Evolutionary conservation across 1,139 yeast genomes (phyloP).

Genomic region (Saccharomycopsis hybrid): DNA sequence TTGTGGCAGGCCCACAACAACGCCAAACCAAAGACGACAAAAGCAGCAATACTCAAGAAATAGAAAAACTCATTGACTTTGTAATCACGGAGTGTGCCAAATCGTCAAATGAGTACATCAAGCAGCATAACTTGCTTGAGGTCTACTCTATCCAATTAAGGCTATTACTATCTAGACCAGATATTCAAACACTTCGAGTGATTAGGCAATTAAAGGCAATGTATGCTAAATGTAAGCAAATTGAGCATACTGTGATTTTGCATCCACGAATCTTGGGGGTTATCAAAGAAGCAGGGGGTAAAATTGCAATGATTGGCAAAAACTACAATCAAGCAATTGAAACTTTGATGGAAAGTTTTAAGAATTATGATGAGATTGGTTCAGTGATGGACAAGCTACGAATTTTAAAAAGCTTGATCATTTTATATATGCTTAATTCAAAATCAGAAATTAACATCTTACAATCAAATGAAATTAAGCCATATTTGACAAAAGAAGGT

Average conservation of each 20-base stretch:
- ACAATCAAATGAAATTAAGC: slow-evolving; percentile 38
- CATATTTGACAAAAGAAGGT: slow-evolving; percentile 27
- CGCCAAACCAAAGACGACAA: neutral
- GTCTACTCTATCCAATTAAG: slow-evolving; percentile 7
- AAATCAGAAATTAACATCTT: slow-evolving; percentile 65
- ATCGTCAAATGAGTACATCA: slow-evolving; percentile 7
- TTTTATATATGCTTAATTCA: slow-evolving; percentile 50
- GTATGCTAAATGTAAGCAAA: neutral
- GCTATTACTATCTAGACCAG: neutral
- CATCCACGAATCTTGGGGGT: slow-evolving; percentile 66
- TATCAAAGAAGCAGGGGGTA: slow-evolving; percentile 65
- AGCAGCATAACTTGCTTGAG: slow-evolving; percentile 13
- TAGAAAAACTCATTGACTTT: neutral
- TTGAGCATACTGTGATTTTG: slow-evolving; percentile 44
- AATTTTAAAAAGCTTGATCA: slow-evolving; percentile 50
- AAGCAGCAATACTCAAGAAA: neutral
- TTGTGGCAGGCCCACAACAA: too few species aligned
- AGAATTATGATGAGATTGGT: slow-evolving; percentile 72
- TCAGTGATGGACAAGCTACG: slow-evolving; percentile 41
- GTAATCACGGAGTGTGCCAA: neutral
- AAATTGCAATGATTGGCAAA: slow-evolving; percentile 51
- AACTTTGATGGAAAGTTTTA: slow-evolving; percentile 63
- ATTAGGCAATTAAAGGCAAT: neutral
- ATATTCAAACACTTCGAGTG: neutral
- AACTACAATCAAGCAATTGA: slow-evolving; percentile 53